Base-by-base conservation (phyloP, 2,329 filamentous ascomycete species). In the Aspergillus pseudonomiae region DNA sequence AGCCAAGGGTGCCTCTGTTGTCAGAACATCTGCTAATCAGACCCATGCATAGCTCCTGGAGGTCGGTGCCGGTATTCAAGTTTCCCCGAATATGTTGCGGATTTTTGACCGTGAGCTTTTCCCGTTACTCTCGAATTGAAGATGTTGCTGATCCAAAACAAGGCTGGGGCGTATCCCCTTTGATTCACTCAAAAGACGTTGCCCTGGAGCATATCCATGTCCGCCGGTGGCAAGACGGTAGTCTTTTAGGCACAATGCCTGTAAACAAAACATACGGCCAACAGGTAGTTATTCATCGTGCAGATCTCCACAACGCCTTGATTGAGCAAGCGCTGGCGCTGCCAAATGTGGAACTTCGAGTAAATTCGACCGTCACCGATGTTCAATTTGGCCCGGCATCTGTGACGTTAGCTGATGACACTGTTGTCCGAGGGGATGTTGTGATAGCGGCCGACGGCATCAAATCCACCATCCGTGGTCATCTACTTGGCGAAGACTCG, bases 51-150 rank as follows among this genome's bases (percentile, higher is more conserved):
- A 77, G 75, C 67, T 78, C 50, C 68, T 70, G 68, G 75, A 78
- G 65, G 91, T 94, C 9, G 92, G 92, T 52, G 92, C 92, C 1
- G 92, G 92, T 3, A 94, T 95, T 64, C 92, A 95, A 75, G 84
- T 94, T 56, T 91, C 92, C 0, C 91, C 91, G 0, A 95, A 95
- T 68, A 91, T 94, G 84, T 85, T 89, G 4, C 85, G 89, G 6
- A 88, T 94, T 9, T 85, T 95, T 11, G 89, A 92, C 72, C 83
- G 85, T 78, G 63, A 71, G 74, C 71, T 34, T 45, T 45, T 1
- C 1, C 5, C 3, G 16, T 28, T 30, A 24, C 2, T 3, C 28
- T 36, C 7, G 45, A 6, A n/a, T n/a, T 6, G 34, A 24, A 21
- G 21, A n/a, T 21, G 1, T 21, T 2, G 28, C 54, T 43, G 12